Evolutionary conservation across 805 yeast genomes (phyloP).

Genomic region (Candida ortonii): DNA sequence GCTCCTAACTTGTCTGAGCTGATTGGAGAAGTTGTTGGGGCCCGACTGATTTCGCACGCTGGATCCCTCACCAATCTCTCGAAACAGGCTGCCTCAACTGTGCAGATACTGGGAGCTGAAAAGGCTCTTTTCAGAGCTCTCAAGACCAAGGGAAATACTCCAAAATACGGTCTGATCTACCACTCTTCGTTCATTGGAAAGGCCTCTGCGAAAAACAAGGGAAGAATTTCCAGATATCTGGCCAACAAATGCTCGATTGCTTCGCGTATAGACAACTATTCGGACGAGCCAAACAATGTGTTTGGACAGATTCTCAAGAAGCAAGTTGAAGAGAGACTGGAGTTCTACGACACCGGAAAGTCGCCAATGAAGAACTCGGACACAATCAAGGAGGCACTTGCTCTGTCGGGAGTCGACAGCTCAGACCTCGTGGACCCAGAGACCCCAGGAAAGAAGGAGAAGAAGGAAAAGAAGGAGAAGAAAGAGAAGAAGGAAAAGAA

Average conservation of each 20-base stretch:
- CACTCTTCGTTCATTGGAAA: constrained; percentile 92
- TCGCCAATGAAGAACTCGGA: constrained; percentile 95
- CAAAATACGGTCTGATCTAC: constrained; percentile 92
- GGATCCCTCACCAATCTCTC: constrained; percentile 96
- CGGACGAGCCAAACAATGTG: constrained; percentile 87
- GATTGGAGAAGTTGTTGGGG: constrained; percentile 99
- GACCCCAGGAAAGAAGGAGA: constrained; percentile 37
- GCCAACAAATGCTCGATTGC: constrained; percentile 99
- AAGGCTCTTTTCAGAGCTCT: constrained; percentile 94
- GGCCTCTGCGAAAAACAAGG: constrained; percentile 96
- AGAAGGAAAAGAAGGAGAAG: constrained; percentile 44
- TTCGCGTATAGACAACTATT: constrained; percentile 95
- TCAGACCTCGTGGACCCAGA: constrained; percentile 31
- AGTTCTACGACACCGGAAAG: constrained; percentile 93
- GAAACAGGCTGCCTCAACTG: constrained; percentile 98
- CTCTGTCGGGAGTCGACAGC: constrained; percentile 44
- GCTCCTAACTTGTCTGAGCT: constrained; percentile 96
- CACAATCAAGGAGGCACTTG: constrained; percentile 90
- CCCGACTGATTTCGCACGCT: constrained; percentile 96
- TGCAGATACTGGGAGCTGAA: constrained; percentile 96
- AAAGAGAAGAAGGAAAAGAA: constrained; percentile 45
- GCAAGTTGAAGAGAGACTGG: constrained; percentile 97
- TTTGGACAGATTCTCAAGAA: constrained; percentile 90
- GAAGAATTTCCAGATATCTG: constrained; percentile 96
- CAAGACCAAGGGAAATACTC: constrained; percentile 95